phyloP scores from a whole-genome alignment of 1,284 basidiomycete genomes.

The Irpex sp. region DNA sequence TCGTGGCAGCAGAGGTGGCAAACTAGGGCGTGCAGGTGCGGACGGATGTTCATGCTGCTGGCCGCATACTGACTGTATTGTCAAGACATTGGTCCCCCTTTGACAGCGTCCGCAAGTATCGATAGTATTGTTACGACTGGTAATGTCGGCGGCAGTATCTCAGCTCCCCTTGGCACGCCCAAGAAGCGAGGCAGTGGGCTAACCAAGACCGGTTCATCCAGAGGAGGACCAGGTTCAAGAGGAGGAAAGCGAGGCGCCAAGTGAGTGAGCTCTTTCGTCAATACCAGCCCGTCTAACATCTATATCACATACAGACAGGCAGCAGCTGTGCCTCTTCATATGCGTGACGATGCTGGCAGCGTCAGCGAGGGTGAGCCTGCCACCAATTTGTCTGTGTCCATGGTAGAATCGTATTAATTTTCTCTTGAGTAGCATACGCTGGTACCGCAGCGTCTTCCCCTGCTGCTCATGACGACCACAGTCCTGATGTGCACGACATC shows the following conservation, averaged over 20 bases:
- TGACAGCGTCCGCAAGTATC: neutral
- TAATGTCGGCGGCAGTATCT: neutral
- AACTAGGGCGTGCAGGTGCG: slow-evolving; percentile 6
- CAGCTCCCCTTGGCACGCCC: slow-evolving; percentile 4
- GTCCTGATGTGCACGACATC: slow-evolving; percentile 23
- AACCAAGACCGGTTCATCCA: neutral
- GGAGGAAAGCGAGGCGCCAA: slow-evolving; percentile 8
- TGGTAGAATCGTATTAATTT: slow-evolving; percentile 1
- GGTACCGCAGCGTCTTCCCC: slow-evolving; percentile 44
- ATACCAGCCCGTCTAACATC: neutral
- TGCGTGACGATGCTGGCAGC: slow-evolving; percentile 30
- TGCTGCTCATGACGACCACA: slow-evolving; percentile 24
- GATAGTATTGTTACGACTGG: neutral
- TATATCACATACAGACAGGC: slow-evolving; percentile 9
- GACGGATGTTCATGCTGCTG: neutral
- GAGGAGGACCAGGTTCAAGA: slow-evolving; percentile 1
- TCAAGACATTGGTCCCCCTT: slow-evolving; percentile 1
- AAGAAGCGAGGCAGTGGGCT: slow-evolving; percentile 6
- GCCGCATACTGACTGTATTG: neutral
- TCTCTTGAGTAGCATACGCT: slow-evolving; percentile 27
- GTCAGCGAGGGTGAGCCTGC: slow-evolving; percentile 39
- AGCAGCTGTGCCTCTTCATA: slow-evolving; percentile 19
- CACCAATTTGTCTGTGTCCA: neutral
- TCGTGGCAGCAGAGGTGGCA: slow-evolving; percentile 7
- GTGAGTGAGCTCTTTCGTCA: neutral